Conservation (phyloP, 129 eudicot genomes). For the Chrysanthemum makinoi region DNA sequence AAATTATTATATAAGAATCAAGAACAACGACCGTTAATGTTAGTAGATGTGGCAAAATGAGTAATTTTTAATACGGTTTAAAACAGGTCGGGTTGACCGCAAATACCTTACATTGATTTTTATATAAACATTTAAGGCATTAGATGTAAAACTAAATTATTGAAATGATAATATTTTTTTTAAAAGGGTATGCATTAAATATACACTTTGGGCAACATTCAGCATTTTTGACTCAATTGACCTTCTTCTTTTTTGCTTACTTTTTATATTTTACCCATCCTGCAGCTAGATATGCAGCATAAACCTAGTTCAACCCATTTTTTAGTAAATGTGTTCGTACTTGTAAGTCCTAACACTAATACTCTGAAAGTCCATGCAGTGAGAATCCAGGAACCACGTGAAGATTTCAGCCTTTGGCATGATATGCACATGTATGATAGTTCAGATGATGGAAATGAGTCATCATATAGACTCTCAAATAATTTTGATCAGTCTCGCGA, state of each 20-base stretch:
- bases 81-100: not conserved
- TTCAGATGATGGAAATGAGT: slow-evolving; percentile 21
- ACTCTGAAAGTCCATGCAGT: slow-evolving; percentile 31
- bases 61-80: not conserved
- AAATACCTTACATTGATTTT: not conserved
- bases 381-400: slow-evolving; percentile 27
- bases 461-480: slow-evolving; percentile 28
- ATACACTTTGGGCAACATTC: slow-evolving; percentile 6
- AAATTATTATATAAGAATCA: not conserved
- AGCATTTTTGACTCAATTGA: slow-evolving; percentile 3
- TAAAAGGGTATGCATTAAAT: not conserved
- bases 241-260: not conserved
- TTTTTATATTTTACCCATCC: slow-evolving; percentile 1
- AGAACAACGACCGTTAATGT: slow-evolving; percentile 7
- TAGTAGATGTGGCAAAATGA: not conserved
- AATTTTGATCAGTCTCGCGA: slow-evolving; percentile 23
- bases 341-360: not conserved
- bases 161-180: not conserved
- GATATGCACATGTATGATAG: slow-evolving; percentile 29
- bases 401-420: slow-evolving; percentile 31
- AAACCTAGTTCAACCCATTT: not conserved
- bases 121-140: not conserved
- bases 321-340: not conserved
- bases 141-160: not conserved
- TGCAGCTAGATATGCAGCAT: not conserved